Percentiles rank a stretch among this genome's conserved stretches.
Evolutionary conservation across 2,329 filamentous ascomycete genomes (phyloP).

Genomic region (Ascochyta fabae): DNA sequence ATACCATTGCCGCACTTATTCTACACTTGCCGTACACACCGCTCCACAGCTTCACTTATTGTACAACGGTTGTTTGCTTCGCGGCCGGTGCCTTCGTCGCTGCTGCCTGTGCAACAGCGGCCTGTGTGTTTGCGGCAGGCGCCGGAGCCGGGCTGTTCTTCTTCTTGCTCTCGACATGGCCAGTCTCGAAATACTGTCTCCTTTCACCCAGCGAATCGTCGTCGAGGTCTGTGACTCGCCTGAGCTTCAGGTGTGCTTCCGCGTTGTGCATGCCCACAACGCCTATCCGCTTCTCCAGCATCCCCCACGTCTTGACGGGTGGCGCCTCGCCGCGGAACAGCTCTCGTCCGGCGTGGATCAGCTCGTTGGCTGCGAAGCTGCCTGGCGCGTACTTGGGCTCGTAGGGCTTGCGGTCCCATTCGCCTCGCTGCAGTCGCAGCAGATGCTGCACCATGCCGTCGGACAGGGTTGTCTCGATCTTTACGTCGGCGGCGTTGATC

Average conservation of each 20-base stretch:
- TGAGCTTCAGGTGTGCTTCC: constrained; percentile 33
- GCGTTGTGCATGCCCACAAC: constrained; percentile 46
- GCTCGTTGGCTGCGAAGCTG: constrained; percentile 40
- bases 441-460: constrained; percentile 44
- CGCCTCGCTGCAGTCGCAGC: constrained; percentile 41
- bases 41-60: constrained; percentile 3
- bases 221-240: constrained; percentile 33
- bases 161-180: constrained; percentile 6
- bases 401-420: constrained; percentile 46
- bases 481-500: constrained; percentile 14
- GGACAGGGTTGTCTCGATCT: constrained; percentile 25
- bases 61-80: constrained; percentile 3
- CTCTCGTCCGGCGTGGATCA: constrained; percentile 41
- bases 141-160: background rate
- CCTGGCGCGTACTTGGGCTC: constrained; percentile 45
- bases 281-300: constrained; percentile 38
- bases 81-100: constrained; percentile 1
- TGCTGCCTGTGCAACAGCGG: constrained; percentile 3
- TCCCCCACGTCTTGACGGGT: constrained; percentile 38
- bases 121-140: constrained; percentile 4
- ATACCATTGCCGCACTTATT: constrained; percentile 11
- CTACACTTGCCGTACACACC: constrained; percentile 2
- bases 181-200: constrained; percentile 15
- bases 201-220: constrained; percentile 27
- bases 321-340: constrained; percentile 43